Evolutionary conservation across 768 basidiomycete genomes (phyloP).

Genomic region (Tulasnella sp.): DNA sequence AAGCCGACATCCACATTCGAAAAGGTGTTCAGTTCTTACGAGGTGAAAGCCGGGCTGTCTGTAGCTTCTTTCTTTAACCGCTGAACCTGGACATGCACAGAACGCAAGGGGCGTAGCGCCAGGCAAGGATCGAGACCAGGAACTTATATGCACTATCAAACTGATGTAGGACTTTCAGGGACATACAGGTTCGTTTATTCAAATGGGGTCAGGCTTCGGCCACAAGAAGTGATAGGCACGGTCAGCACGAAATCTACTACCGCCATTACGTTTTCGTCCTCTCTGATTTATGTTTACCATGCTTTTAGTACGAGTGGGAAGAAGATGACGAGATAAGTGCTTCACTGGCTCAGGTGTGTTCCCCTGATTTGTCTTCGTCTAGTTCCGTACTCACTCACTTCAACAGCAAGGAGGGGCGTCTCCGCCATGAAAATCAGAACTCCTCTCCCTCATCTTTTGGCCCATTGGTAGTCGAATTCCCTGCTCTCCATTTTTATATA

Average conservation of each 20-base stretch:
- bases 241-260: not conserved
- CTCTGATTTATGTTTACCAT: not conserved
- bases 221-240: not conserved
- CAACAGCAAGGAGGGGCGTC: not conserved
- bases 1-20: constrained; percentile 2
- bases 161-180: not conserved
- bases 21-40: constrained; percentile 1
- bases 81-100: not conserved
- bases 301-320: not conserved
- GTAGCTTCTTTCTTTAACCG: not conserved
- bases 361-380: not conserved
- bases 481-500: too few species aligned
- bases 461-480: too few species aligned
- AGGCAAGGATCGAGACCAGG: not conserved
- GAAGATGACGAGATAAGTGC: not conserved
- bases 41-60: not conserved
- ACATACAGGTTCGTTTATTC: not conserved
- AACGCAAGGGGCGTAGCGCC: not conserved
- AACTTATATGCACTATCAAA: not conserved
- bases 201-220: not conserved
- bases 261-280: not conserved
- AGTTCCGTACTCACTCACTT: not conserved
- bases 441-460: too few species aligned
- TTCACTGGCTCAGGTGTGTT: not conserved
- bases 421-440: too few species aligned